Conservation (phyloP, 106 monocot genomes). For the Dendrobium officinale region DNA sequence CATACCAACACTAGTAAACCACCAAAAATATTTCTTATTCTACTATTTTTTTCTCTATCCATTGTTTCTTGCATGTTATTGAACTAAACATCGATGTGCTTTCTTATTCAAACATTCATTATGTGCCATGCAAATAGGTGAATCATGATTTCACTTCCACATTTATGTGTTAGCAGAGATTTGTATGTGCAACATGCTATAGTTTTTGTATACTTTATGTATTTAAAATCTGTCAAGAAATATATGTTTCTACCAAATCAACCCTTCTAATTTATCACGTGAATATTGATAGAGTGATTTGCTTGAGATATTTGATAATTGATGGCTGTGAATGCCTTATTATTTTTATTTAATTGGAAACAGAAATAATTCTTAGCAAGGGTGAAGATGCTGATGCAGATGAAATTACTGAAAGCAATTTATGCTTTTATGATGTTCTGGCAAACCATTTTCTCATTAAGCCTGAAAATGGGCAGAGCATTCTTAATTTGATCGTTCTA, state of each 20-base stretch:
- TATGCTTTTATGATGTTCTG: slow-evolving; percentile 86
- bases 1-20: too few species aligned
- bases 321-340: background rate
- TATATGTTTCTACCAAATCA: background rate
- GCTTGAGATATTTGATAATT: background rate
- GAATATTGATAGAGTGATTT: background rate
- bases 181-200: background rate
- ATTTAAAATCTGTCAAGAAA: background rate
- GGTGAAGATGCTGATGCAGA: slow-evolving; percentile 40
- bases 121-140: background rate
- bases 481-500: slow-evolving; percentile 76
- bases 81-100: background rate
- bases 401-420: slow-evolving; percentile 22
- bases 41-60: background rate
- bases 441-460: slow-evolving; percentile 70
- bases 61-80: background rate
- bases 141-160: background rate
- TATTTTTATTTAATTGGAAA: slow-evolving; percentile 8
- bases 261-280: background rate
- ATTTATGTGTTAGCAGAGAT: background rate
- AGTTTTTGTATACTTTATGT: background rate
- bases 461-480: slow-evolving; percentile 66
- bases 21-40: too few species aligned
- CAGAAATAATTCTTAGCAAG: slow-evolving; percentile 66
- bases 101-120: background rate